Evolutionary conservation across 2,329 filamentous ascomycete species (phyloP).

Genomic region (Phyllosticta citriasiana): DNA sequence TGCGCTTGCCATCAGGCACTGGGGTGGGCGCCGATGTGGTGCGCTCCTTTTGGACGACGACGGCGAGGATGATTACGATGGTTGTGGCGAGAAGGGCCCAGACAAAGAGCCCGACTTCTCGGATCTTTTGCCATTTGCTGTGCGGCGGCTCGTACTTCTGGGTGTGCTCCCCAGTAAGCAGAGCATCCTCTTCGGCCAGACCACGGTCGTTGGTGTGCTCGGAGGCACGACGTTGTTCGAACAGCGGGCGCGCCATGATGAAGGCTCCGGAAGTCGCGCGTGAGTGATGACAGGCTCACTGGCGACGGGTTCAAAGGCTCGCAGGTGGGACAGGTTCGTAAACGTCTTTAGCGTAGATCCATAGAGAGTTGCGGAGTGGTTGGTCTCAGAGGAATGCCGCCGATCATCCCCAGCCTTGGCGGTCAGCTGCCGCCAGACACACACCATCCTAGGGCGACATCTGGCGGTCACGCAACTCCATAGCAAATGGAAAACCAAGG

Average conservation of each 20-base stretch:
- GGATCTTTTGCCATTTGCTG: constrained; percentile 47
- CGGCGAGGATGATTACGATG: constrained; percentile 67
- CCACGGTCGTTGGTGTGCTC: constrained; percentile 45
- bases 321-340: background rate
- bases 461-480: background rate
- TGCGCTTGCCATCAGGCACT: constrained; percentile 58
- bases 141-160: constrained; percentile 8
- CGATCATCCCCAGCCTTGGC: constrained; percentile 7
- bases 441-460: background rate
- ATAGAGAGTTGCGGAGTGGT: background rate
- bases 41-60: constrained; percentile 63
- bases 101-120: constrained; percentile 65
- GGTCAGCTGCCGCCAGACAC: constrained; percentile 1
- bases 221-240: constrained; percentile 42
- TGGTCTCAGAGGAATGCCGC: background rate
- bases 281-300: background rate
- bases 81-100: constrained; percentile 79
- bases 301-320: background rate
- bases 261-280: constrained; percentile 4
- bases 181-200: constrained; percentile 52
- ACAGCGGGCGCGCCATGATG: constrained; percentile 37
- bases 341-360: background rate
- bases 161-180: constrained; percentile 46
- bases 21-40: constrained; percentile 22
- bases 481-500: background rate